Base-by-base conservation (phyloP, 1,139 yeast genomes). In the Fermentozyma sake region DNA sequence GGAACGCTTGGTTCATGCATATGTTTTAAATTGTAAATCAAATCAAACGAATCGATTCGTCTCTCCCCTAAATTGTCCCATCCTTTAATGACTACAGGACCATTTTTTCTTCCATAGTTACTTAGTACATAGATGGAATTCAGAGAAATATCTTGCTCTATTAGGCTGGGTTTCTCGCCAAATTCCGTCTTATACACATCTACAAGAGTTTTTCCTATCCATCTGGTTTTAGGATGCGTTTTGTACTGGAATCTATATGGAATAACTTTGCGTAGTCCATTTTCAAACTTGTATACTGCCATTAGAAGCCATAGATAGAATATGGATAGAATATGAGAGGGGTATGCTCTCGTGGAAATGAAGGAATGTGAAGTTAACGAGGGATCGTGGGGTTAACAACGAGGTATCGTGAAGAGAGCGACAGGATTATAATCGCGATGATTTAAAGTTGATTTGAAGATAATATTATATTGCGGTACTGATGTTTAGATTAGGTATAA, bases 1-100 rank as follows among this genome's bases (percentile, higher is more conserved):
- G 61, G 55, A 1, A 73, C 68, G 2, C 71, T 64, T 1, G 85
- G 78, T 38, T 81, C 91, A 45, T 81, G 91, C 38, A 67, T 65
- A 46, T 80, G 89, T 16, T 61, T 61, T 2, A 41, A 37, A 26
- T 70, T 61, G 26, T 53, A 55, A 5, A 80, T 52, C 2, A 67
- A 40, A 43, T 81, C 89, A 29, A 76, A 76, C 23, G 61, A 57
- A 18, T 52, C 46, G 1, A 74, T 41, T 17, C 35, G 38, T 14
- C 65, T 33, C 1, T 37, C 37, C 7, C 44, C 14, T 12, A 62
- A 40, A 1, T 14, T 22, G 0, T 42, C 45, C 37, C 54, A 46
- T 1, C 61, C 64, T 26, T 50, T 43, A 2, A 55, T 27, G 13
- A 31, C 25, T 2, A 17, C 23, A 1, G 47, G 33, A 1, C 46